A percentile compares a stretch with the other conserved stretches of the same genome.
Conservation (phyloP, 106 monocot genomes). For the Dendrobium nobile region DNA sequence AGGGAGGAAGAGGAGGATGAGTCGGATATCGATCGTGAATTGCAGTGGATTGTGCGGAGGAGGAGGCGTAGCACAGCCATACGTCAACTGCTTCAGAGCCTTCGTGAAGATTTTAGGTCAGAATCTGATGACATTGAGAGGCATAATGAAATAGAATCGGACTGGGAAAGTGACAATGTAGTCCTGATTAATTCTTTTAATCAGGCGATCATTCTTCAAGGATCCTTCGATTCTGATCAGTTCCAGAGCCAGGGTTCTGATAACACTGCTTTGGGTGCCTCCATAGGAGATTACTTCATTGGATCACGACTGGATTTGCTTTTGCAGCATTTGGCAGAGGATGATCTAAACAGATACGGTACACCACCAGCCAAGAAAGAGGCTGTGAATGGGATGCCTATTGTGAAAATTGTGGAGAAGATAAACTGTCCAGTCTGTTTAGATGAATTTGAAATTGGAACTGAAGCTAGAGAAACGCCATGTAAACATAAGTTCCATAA, state of each 20-base stretch:
- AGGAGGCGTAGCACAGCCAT: constrained; percentile 20
- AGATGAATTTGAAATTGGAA: constrained; percentile 35
- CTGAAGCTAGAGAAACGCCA: constrained; percentile 39
- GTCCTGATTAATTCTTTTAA: constrained; percentile 12
- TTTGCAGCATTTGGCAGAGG: constrained; percentile 35
- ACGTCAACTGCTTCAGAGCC: constrained; percentile 21
- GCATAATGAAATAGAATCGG: constrained; percentile 1
- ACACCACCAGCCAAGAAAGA: constrained; percentile 41
- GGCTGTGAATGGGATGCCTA: constrained; percentile 38
- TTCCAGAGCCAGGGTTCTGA: background rate
- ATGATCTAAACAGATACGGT: constrained; percentile 23
- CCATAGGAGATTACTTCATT: constrained; percentile 26
- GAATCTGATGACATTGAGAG: constrained; percentile 2
- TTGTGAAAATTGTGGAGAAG: constrained; percentile 16
- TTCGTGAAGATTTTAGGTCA: constrained; percentile 7
- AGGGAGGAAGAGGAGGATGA: background rate
- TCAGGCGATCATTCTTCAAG: constrained; percentile 7
- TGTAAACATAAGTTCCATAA: constrained; percentile 44
- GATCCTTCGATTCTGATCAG: constrained; percentile 4
- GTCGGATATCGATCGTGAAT: background rate
- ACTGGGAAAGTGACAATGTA: background rate
- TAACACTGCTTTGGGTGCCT: background rate
- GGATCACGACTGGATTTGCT: constrained; percentile 35
- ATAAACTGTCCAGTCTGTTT: constrained; percentile 39
- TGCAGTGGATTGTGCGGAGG: background rate